phyloP scores from a whole-genome alignment of 2,329 filamentous ascomycete species.

The Rasamsonia emersonii region DNA sequence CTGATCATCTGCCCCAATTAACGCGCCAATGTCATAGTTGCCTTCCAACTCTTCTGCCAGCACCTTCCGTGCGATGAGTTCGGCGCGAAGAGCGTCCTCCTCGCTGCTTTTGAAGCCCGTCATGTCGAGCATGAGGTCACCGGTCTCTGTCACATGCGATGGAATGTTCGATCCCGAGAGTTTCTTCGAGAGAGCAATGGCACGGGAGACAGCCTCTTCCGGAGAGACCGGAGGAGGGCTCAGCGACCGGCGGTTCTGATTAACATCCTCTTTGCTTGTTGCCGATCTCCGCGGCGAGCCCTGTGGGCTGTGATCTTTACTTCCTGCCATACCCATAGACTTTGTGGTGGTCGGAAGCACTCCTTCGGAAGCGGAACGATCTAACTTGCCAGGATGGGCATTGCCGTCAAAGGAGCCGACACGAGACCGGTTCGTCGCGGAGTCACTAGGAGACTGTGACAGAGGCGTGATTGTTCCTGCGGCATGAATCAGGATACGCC shows the following conservation, averaged over 20 bases:
- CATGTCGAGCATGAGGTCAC: conserved; percentile 97
- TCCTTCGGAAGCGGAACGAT: conserved; percentile 48
- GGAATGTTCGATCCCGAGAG: conserved; percentile 86
- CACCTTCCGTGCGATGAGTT: conserved; percentile 87
- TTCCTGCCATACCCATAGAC: conserved; percentile 1
- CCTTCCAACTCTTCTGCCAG: conserved; percentile 87
- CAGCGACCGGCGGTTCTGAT: conserved; percentile 45
- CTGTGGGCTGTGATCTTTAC: conserved; percentile 2
- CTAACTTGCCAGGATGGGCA: conserved; percentile 31
- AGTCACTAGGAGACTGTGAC: conserved; percentile 30
- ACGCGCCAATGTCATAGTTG: conserved; percentile 88
- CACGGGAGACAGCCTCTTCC: conserved; percentile 71
- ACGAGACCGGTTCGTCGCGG: conserved; percentile 17
- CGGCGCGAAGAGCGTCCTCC: conserved; percentile 81
- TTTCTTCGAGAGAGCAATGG: conserved; percentile 75
- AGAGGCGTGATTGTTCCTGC: conserved; percentile 32
- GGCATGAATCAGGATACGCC: conserved; percentile 8
- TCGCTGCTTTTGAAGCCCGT: conserved; percentile 92
- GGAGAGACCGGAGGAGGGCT: conserved; percentile 67
- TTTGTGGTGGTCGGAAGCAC: conserved; percentile 33
- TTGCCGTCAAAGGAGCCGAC: conserved; percentile 20
- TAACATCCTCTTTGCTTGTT: conserved; percentile 11
- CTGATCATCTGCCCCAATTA: conserved; percentile 90
- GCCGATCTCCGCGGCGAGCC: conserved; percentile 3
- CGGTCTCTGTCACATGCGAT: conserved; percentile 80